Percentiles rank a stretch among this genome's conserved stretches.
Conservation (phyloP, 1,139 yeast species). For the Magnusiomyces suaveolens region DNA sequence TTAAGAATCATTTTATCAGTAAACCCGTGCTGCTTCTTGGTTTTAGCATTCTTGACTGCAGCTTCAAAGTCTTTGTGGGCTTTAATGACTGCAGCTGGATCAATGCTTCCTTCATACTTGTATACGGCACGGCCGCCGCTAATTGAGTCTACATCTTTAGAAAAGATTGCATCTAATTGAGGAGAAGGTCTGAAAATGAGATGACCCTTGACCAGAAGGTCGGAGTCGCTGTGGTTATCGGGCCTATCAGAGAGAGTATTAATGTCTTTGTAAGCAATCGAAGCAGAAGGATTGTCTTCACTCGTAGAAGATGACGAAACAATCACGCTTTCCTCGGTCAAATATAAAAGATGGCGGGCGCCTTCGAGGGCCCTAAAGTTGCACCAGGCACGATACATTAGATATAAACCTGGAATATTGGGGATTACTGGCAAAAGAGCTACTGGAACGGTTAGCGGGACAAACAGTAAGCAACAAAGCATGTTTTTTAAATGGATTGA, state of each 20-base stretch:
- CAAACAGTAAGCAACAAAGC: slow-evolving; percentile 44
- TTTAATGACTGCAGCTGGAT: background rate
- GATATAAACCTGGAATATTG: slow-evolving; percentile 87
- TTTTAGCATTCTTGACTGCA: background rate
- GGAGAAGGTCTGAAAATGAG: background rate
- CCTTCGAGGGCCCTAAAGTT: slow-evolving; percentile 74
- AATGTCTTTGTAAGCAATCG: background rate
- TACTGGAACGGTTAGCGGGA: slow-evolving; percentile 75
- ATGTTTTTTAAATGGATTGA: slow-evolving; percentile 39
- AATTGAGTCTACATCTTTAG: background rate
- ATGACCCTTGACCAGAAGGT: background rate
- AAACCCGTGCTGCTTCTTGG: background rate
- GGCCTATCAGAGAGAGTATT: background rate
- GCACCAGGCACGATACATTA: slow-evolving; percentile 75
- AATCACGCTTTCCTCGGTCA: slow-evolving; percentile 30
- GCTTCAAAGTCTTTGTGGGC: background rate
- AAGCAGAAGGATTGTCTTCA: background rate
- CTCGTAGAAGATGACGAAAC: background rate
- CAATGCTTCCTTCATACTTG: background rate
- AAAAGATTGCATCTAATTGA: background rate
- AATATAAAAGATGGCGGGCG: slow-evolving; percentile 52
- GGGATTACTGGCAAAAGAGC: slow-evolving; percentile 82
- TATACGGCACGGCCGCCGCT: background rate
- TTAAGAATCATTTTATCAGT: background rate
- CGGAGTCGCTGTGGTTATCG: background rate